Evolutionary conservation across 2,329 filamentous ascomycete genomes (phyloP), one percentile per base, ranked within the genome.

Genomic region (Diaporthe sp.): DNA sequence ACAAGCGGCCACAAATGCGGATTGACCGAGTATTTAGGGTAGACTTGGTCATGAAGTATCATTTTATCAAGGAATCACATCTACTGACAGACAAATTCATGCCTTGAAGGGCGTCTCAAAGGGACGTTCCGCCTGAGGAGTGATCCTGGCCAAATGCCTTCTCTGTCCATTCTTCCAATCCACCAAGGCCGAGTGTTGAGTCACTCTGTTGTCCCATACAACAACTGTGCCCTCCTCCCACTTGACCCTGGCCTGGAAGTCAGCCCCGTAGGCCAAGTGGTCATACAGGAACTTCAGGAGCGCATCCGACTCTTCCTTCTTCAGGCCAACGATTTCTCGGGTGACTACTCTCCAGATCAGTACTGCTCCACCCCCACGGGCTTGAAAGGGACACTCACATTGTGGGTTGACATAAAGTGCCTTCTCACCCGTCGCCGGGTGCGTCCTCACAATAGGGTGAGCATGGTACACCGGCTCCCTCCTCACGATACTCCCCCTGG

Each of bases 171-270:
- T 91, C 79, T 93, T 91, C 95, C 95, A 98, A 82, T 97, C 95
- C 4, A 96, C 87, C 53, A 96, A 86, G 2, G 95, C 95, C 9
- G 93, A 93, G 83, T 98, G 95, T 79, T 92, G 89, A 13, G 94
- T 95, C 0, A 96, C 91, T 44, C 94, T 88, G 85, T 96, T 97
- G 82, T 97, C 95, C 94, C 94, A 97, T 0, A 96, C 92, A 2
- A 97, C 94, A 1, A 97, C 94, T 0, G 94, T 96, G n/a, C 91
- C 90, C 58, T 91, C 88, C 79, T 92, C 91, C 95, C 95, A 97
- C 82, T 93, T 94, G 68, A 98, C 89, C 34, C 94, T 89, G 7
- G 88, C 88, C 79, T 96, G 94, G 82, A 95, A 91, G 81, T 95
- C 94, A 68, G 92, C 91, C 28, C 92, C 92, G 55, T 90, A 88